Evolutionary conservation across 768 basidiomycete species (phyloP).

Genomic region (Tylopilus intermedius): DNA sequence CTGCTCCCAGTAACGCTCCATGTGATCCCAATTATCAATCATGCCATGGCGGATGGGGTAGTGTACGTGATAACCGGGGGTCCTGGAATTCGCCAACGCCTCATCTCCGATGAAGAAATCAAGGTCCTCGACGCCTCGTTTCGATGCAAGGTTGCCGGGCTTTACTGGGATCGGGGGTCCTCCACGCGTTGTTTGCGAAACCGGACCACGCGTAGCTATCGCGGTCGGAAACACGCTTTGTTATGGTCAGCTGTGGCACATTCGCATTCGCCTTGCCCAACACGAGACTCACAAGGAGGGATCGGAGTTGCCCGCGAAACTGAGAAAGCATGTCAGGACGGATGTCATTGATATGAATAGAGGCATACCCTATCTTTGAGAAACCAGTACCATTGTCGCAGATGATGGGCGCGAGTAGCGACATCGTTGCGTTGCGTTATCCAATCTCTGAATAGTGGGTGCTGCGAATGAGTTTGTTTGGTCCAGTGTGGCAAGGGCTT

Average conservation of each 20-base stretch:
- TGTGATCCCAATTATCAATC: slow-evolving; percentile 98
- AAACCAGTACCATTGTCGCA: slow-evolving; percentile 98
- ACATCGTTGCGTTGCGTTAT: slow-evolving; percentile 46
- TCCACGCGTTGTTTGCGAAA: slow-evolving; percentile 52
- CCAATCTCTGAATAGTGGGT: slow-evolving; percentile 9
- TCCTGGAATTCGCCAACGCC: slow-evolving; percentile 92
- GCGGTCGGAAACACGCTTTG: slow-evolving; percentile 94
- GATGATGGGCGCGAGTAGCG: slow-evolving; percentile 86
- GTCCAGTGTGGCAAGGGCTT: slow-evolving; percentile 21
- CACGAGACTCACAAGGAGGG: slow-evolving; percentile 79
- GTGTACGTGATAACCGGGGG: slow-evolving; percentile 87
- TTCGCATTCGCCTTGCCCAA: slow-evolving; percentile 1
- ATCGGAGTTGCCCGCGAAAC: slow-evolving; percentile 98
- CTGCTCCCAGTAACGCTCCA: slow-evolving; percentile 99
- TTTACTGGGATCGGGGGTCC: slow-evolving; percentile 79
- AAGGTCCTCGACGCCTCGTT: slow-evolving; percentile 96
- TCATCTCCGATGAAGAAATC: slow-evolving; percentile 99
- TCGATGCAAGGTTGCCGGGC: slow-evolving; percentile 89
- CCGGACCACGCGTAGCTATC: slow-evolving; percentile 79
- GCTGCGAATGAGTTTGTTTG: slow-evolving; percentile 21
- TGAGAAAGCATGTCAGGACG: slow-evolving; percentile 30
- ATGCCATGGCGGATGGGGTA: slow-evolving; percentile 97
- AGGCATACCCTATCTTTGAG: slow-evolving; percentile 88
- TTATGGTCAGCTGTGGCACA: slow-evolving; percentile 4
- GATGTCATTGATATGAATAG: background rate